phyloP scores from a whole-genome alignment of 768 basidiomycete species.

The Tubosaeta brunneosetosa region DNA sequence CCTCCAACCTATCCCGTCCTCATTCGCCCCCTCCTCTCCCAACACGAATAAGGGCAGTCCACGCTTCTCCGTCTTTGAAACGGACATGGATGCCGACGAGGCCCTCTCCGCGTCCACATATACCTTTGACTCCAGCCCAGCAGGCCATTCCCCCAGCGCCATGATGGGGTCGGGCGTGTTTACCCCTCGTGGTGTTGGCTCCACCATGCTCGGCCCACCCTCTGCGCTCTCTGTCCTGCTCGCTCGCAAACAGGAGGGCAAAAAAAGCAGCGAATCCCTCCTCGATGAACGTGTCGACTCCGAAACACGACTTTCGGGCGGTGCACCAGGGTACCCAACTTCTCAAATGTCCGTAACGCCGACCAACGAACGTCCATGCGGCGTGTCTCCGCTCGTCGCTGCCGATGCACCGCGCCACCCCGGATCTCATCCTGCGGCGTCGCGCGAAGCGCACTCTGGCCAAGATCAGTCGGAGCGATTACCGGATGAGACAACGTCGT shows the following conservation, averaged over 20 bases:
- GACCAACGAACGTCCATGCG: slow-evolving; percentile 12
- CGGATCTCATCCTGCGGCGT: not conserved
- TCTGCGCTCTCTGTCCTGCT: slow-evolving; percentile 37
- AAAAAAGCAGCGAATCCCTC: not conserved
- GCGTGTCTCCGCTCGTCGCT: slow-evolving; percentile 1
- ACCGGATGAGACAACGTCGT: slow-evolving; percentile 17
- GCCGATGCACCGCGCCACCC: not conserved
- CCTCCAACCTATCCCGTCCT: slow-evolving; percentile 16
- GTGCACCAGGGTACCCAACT: slow-evolving; percentile 1
- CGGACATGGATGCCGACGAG: slow-evolving; percentile 21
- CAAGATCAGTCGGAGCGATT: not conserved
- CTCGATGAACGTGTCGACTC: not conserved
- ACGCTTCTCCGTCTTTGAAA: slow-evolving; percentile 19
- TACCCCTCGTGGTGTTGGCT: slow-evolving; percentile 20
- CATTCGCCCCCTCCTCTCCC: slow-evolving; percentile 21
- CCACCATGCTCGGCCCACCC: slow-evolving; percentile 21
- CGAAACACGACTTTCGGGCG: not conserved
- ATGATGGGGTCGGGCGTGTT: slow-evolving; percentile 9
- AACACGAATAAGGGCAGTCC: slow-evolving; percentile 23
- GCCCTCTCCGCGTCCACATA: slow-evolving; percentile 30
- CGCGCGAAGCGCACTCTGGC: not conserved
- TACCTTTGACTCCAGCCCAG: slow-evolving; percentile 21
- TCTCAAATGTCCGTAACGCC: slow-evolving; percentile 19
- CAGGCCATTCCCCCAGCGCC: slow-evolving; percentile 2
- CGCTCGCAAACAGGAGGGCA: slow-evolving; percentile 17